phyloP scores from a whole-genome alignment of 1,284 basidiomycete species.

The Bjerkandera adusta region DNA sequence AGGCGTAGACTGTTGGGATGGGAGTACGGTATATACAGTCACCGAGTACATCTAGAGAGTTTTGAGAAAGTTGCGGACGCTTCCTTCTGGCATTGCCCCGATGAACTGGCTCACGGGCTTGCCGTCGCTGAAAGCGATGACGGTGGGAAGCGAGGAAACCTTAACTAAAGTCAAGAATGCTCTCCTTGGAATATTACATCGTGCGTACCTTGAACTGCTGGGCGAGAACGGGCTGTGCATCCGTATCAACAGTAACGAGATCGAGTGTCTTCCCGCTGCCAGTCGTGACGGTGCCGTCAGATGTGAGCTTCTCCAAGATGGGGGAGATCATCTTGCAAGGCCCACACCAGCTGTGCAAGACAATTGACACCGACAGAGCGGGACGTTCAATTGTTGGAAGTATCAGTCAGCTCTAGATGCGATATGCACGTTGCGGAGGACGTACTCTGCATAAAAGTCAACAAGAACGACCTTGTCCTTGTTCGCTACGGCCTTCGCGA shows the following conservation, averaged over 20 bases:
- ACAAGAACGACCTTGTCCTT: constrained; percentile 60
- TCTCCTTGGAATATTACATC: too few species aligned
- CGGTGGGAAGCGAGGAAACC: constrained; percentile 69
- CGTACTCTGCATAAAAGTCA: constrained; percentile 77
- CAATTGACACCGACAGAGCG: not conserved
- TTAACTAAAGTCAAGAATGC: constrained; percentile 25
- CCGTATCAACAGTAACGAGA: constrained; percentile 67
- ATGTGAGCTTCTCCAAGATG: constrained; percentile 52
- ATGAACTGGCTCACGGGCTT: constrained; percentile 53
- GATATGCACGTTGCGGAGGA: too few species aligned
- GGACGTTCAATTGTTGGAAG: not conserved
- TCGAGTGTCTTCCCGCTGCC: constrained; percentile 59
- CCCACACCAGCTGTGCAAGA: constrained; percentile 61
- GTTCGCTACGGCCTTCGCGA: constrained; percentile 38
- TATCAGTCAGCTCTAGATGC: not conserved
- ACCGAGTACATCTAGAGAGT: constrained; percentile 29
- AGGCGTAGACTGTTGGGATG: not conserved
- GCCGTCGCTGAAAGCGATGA: constrained; percentile 68
- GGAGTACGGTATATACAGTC: too few species aligned
- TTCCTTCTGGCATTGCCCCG: constrained; percentile 53
- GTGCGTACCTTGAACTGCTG: constrained; percentile 45
- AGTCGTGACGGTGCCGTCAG: constrained; percentile 41
- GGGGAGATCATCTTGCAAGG: constrained; percentile 72
- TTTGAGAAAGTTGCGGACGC: constrained; percentile 49
- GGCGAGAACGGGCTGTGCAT: constrained; percentile 50